Evolutionary conservation across 148 eudicot species (phyloP).

Genomic region (Cornus controversa): DNA sequence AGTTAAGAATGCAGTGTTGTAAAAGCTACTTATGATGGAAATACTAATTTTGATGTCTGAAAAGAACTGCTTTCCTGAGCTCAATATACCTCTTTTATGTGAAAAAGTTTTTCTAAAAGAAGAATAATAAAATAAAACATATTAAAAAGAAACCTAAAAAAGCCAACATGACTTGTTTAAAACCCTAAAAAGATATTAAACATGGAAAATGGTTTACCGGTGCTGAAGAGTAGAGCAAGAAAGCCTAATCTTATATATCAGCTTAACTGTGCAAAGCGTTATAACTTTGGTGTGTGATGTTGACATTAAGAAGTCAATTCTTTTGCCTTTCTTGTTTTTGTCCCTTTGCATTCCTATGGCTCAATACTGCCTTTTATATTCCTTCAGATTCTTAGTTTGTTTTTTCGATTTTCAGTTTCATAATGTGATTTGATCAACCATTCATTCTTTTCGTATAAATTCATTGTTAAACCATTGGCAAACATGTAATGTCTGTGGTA

Average conservation of each 20-base stretch:
- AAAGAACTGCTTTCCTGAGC: too few relatives aligned
- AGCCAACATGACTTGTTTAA: too few relatives aligned
- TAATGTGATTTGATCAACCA: not conserved
- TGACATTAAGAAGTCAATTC: not conserved
- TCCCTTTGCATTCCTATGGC: not conserved
- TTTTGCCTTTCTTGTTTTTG: not conserved
- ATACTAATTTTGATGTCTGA: too few relatives aligned
- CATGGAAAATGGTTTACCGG: not conserved
- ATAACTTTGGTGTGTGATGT: not conserved
- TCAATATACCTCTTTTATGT: too few relatives aligned
- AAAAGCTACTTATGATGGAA: too few relatives aligned
- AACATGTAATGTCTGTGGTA: slow-evolving; percentile 15
- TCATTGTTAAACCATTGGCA: slow-evolving; percentile 15
- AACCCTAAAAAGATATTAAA: too few relatives aligned
- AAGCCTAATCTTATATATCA: not conserved
- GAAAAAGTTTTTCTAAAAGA: too few relatives aligned
- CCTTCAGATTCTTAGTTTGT: slow-evolving; percentile 1
- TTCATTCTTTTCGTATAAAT: slow-evolving; percentile 7
- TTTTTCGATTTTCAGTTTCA: slow-evolving; percentile 2
- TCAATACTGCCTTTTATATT: not conserved
- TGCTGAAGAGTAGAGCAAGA: too few relatives aligned
- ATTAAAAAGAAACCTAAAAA: too few relatives aligned
- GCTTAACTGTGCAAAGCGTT: not conserved
- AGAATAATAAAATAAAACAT: too few relatives aligned
- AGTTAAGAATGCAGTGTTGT: too few relatives aligned